Conservation (phyloP, 2,329 filamentous ascomycete genomes). For the Ophiostoma himal-ulmi region DNA sequence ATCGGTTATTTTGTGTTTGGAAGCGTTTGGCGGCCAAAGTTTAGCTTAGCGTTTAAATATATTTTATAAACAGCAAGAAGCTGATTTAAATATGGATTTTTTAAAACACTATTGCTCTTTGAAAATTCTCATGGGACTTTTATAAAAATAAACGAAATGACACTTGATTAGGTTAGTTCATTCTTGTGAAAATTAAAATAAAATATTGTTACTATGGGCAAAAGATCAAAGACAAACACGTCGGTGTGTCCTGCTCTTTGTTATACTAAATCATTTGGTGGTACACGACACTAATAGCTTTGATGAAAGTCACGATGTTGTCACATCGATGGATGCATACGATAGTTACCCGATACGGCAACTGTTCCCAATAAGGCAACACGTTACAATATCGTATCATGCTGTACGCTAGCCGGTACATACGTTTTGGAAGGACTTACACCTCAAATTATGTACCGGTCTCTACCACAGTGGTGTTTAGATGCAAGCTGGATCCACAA, state of each 20-base stretch:
- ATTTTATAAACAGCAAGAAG: no score
- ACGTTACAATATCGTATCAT: background rate
- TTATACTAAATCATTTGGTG: background rate
- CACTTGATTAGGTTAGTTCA: no score
- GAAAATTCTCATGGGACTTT: no score
- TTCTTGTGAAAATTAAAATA: no score
- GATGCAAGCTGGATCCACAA: background rate
- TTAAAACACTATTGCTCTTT: no score
- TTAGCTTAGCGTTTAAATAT: no score
- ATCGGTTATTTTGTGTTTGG: no score
- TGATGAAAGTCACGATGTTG: background rate
- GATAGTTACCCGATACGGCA: slow-evolving; percentile 14
- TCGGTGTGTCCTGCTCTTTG: background rate
- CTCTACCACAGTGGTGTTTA: background rate
- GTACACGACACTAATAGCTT: background rate
- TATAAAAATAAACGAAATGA: no score
- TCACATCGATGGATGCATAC: background rate
- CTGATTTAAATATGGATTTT: no score
- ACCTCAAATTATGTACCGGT: background rate
- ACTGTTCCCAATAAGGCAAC: slow-evolving; percentile 21
- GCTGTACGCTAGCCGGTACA: background rate
- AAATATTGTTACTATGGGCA: no score
- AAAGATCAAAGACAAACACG: no score
- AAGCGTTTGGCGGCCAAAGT: no score
- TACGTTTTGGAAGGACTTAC: background rate